Conservation (phyloP, 192 early-diverging fungal species). For the Coemansia sp. region DNA sequence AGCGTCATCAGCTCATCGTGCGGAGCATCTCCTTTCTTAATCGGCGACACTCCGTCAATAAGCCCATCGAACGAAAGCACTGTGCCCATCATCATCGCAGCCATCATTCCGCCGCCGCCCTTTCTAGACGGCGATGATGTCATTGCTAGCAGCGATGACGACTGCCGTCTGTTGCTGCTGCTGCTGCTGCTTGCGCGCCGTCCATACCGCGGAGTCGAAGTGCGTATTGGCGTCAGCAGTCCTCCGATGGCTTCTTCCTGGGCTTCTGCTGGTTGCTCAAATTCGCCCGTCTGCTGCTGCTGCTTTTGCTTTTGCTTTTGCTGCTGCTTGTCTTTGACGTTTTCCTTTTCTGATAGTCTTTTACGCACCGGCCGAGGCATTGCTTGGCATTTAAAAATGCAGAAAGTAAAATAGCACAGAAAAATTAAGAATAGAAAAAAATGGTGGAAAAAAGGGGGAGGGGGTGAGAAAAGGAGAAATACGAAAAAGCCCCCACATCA, state of each 20-base stretch:
- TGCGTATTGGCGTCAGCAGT: not conserved
- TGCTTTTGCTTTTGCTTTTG: no score
- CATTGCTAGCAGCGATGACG: slow-evolving; percentile 3
- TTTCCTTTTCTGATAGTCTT: not conserved
- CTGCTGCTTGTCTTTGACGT: not conserved
- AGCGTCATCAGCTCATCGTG: not conserved
- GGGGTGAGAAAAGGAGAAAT: not conserved
- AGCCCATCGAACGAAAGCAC: slow-evolving; percentile 26
- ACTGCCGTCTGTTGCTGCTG: not conserved
- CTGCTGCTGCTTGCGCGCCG: slow-evolving; percentile 15
- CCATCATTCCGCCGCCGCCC: slow-evolving; percentile 5
- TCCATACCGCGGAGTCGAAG: slow-evolving; percentile 24
- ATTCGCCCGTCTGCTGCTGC: not conserved
- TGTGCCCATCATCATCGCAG: not conserved
- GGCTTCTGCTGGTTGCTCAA: no score
- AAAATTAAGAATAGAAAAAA: not conserved
- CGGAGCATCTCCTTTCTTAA: slow-evolving; percentile 12
- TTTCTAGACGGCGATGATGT: not conserved
- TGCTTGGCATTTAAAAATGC: not conserved
- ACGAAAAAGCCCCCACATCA: no score
- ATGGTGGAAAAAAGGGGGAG: not conserved
- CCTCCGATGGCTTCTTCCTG: not conserved
- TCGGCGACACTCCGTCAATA: slow-evolving; percentile 44
- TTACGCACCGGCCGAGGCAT: slow-evolving; percentile 24
- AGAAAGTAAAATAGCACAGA: slow-evolving; percentile 11